phyloP scores from a whole-genome alignment of 176 grass and related monocot genomes.

The Lolium multiflorum region DNA sequence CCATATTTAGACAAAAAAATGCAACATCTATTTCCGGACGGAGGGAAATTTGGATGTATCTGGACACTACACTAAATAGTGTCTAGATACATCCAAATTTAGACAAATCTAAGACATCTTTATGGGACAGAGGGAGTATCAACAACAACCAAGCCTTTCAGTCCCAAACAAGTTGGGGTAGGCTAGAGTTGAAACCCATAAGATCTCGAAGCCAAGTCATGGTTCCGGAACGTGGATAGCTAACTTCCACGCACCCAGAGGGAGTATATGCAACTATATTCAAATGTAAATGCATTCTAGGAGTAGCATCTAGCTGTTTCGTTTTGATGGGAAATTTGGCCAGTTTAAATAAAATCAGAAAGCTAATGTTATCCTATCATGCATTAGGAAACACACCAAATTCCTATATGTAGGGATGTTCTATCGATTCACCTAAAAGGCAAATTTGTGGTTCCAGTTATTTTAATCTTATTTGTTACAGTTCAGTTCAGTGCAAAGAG shows the following conservation, averaged over 20 bases:
- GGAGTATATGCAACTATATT: not conserved
- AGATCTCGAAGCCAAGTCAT: too few species aligned
- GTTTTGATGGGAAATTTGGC: not conserved
- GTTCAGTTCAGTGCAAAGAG: not conserved
- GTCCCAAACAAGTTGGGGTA: too few species aligned
- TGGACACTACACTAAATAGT: too few species aligned
- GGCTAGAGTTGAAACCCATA: too few species aligned
- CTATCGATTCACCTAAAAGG: slow-evolving; percentile 22
- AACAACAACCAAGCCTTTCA: too few species aligned
- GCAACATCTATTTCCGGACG: too few species aligned
- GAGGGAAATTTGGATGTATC: too few species aligned
- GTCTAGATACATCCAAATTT: too few species aligned
- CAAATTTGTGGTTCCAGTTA: not conserved
- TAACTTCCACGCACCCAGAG: too few species aligned
- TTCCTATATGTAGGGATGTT: not conserved
- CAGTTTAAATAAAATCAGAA: not conserved
- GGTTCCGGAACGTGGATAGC: too few species aligned
- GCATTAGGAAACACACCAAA: not conserved
- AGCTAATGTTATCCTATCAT: not conserved
- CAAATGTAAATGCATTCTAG: slow-evolving; percentile 14
- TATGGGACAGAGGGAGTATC: not conserved
- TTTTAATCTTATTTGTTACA: not conserved
- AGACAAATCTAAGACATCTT: too few species aligned
- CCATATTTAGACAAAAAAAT: too few species aligned
- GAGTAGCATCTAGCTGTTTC: not conserved